These are phyloP conservation scores for Penicillium sp. DNA, from an alignment of 2,329 filamentous ascomycete genomes.

Conservation along the genomic window DNA sequence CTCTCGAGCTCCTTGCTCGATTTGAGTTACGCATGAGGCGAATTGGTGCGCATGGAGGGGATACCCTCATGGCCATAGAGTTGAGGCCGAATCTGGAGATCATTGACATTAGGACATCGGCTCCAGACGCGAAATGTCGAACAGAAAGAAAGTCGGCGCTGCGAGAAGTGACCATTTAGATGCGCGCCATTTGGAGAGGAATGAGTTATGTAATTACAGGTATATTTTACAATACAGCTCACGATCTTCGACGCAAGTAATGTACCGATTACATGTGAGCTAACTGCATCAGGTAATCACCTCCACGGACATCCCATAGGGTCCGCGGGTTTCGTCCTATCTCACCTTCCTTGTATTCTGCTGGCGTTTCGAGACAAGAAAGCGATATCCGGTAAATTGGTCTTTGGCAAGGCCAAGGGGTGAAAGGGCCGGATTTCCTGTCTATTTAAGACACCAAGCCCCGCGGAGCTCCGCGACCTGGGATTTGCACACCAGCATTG, in stretches of 20 bases:
- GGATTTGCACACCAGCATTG: neutral
- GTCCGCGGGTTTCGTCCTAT: constrained; percentile 3
- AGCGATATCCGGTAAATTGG: neutral
- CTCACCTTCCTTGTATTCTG: neutral
- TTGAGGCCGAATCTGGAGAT: neutral
- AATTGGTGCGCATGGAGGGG: neutral
- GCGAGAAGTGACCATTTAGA: neutral
- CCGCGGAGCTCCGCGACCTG: constrained; percentile 12
- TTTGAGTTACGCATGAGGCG: constrained; percentile 4
- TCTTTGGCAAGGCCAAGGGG: neutral
- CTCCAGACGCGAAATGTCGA: neutral
- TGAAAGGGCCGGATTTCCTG: neutral
- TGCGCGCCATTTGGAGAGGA: neutral
- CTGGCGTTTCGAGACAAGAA: neutral
- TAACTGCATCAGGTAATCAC: neutral
- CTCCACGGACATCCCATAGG: constrained; percentile 6
- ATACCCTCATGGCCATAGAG: neutral
- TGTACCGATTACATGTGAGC: neutral
- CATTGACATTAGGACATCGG: neutral
- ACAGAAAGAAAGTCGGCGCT: neutral
- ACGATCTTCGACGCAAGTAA: neutral
- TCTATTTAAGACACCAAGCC: neutral
- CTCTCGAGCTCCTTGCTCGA: constrained; percentile 2
- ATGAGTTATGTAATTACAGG: neutral
- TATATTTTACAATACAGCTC: neutral